A percentile compares a stretch with the other conserved stretches of the same genome.
Evolutionary conservation across 176 grass and related monocot genomes (phyloP).

Genomic region (Triticum turgidum): DNA sequence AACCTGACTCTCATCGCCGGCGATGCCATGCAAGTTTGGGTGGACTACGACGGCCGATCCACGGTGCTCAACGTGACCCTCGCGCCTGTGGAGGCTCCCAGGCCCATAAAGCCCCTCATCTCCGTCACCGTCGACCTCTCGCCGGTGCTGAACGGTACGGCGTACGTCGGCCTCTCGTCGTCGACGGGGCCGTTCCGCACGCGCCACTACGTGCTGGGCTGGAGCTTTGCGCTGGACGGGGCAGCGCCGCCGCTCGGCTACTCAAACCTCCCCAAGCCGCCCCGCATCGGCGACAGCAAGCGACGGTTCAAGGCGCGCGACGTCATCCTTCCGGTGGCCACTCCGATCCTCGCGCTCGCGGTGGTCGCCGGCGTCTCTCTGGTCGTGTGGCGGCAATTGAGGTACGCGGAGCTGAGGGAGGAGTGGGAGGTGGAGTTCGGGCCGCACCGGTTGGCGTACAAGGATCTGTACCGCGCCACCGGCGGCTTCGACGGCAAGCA

Average conservation of each 20-base stretch:
- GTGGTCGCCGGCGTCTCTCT: too few relatives aligned
- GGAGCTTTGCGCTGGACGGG: constrained; percentile 69
- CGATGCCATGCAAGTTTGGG: too few relatives aligned
- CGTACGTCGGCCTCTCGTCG: constrained; percentile 43
- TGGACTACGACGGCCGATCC: too few relatives aligned
- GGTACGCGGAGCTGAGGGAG: too few relatives aligned
- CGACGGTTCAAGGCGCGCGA: constrained; percentile 16
- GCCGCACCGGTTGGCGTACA: too few relatives aligned
- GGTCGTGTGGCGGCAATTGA: too few relatives aligned
- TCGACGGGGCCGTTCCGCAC: constrained; percentile 44
- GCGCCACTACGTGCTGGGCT: constrained; percentile 69
- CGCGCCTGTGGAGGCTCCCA: not conserved
- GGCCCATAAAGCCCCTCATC: constrained; percentile 35
- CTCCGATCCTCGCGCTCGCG: too few relatives aligned
- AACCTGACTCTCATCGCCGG: too few relatives aligned
- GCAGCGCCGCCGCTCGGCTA: constrained; percentile 39
- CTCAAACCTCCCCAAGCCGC: constrained; percentile 32
- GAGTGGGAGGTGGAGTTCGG: too few relatives aligned
- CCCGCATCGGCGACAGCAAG: constrained; percentile 16
- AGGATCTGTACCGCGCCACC: constrained; percentile 21
- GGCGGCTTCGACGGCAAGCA: constrained; percentile 23
- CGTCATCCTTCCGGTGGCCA: constrained; percentile 18
- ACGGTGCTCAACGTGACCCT: too few relatives aligned
- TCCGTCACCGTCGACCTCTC: constrained; percentile 36
- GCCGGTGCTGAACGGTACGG: constrained; percentile 16